phyloP scores from a whole-genome alignment of 768 basidiomycete genomes.

The Mycena amicta region DNA sequence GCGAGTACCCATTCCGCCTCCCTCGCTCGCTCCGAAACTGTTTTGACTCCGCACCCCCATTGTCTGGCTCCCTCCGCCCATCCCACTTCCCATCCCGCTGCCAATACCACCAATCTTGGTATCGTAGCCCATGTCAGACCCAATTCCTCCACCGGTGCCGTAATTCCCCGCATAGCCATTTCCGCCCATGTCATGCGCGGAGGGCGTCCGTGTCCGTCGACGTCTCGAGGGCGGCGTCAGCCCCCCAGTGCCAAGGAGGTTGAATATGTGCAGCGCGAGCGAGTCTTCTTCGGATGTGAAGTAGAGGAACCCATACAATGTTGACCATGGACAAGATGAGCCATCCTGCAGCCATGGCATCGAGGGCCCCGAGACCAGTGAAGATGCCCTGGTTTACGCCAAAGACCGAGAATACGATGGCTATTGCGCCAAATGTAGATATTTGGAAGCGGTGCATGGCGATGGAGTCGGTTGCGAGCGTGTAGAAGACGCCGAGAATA shows the following conservation, averaged over 20 bases:
- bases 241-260: constrained; percentile 83
- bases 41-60: constrained; percentile 48
- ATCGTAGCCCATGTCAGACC: constrained; percentile 68
- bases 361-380: constrained; percentile 50
- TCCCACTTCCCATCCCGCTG: constrained; percentile 49
- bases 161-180: constrained; percentile 71
- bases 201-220: constrained; percentile 67
- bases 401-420: constrained; percentile 83
- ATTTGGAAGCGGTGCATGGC: constrained; percentile 93
- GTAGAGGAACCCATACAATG: constrained; percentile 94
- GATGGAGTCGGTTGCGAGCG: constrained; percentile 86
- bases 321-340: constrained; percentile 88
- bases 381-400: constrained; percentile 75
- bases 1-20: constrained; percentile 19
- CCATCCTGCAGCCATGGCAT: constrained; percentile 93
- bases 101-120: constrained; percentile 56
- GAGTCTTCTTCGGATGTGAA: constrained; percentile 98
- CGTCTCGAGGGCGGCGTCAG: constrained; percentile 81
- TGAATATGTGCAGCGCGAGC: constrained; percentile 81
- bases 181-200: constrained; percentile 64
- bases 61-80: constrained; percentile 45
- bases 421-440: constrained; percentile 82
- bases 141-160: constrained; percentile 68
- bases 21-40: constrained; percentile 45
- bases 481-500: constrained; percentile 71